Evolutionary conservation across 2,329 filamentous ascomycete genomes (phyloP).

Genomic region (Paramyrothecium roridum): DNA sequence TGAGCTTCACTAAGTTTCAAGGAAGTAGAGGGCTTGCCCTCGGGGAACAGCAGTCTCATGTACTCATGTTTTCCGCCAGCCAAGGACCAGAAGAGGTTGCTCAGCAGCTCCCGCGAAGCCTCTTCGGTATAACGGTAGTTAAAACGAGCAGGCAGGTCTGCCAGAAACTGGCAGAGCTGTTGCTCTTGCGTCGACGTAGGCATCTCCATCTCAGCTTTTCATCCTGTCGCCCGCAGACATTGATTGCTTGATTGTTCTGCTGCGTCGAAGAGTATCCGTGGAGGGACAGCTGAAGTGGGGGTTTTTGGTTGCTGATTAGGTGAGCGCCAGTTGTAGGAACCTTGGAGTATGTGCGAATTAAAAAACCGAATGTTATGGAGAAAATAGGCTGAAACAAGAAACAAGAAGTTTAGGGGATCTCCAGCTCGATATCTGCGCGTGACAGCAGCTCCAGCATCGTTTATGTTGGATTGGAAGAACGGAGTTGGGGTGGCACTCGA

Average conservation of each 20-base stretch:
- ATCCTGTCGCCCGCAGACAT: conserved; percentile 15
- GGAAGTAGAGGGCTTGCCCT: conserved; percentile 60
- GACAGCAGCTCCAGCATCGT: neutral
- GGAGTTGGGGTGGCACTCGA: neutral
- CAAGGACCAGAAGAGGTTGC: conserved; percentile 83
- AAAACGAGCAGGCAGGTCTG: conserved; percentile 71
- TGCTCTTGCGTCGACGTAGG: conserved; percentile 67
- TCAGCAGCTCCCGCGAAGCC: conserved; percentile 69
- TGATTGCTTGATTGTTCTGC: neutral
- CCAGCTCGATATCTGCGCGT: too few species aligned
- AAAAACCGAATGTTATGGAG: too few species aligned
- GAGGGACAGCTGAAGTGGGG: neutral
- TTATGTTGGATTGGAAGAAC: neutral
- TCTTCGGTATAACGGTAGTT: conserved; percentile 71
- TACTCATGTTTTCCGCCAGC: conserved; percentile 72
- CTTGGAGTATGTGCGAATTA: too few species aligned
- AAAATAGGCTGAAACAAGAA: too few species aligned
- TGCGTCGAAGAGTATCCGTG: neutral
- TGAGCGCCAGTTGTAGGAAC: too few species aligned
- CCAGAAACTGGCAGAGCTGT: conserved; percentile 79
- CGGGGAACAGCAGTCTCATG: conserved; percentile 77
- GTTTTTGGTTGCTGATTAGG: neutral
- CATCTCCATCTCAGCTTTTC: conserved; percentile 44
- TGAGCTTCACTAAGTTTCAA: conserved; percentile 86
- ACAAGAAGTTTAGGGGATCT: too few species aligned